Evolutionary conservation across 2,329 filamentous ascomycete species (phyloP).

Genomic region (Parascedosporium putredinis): DNA sequence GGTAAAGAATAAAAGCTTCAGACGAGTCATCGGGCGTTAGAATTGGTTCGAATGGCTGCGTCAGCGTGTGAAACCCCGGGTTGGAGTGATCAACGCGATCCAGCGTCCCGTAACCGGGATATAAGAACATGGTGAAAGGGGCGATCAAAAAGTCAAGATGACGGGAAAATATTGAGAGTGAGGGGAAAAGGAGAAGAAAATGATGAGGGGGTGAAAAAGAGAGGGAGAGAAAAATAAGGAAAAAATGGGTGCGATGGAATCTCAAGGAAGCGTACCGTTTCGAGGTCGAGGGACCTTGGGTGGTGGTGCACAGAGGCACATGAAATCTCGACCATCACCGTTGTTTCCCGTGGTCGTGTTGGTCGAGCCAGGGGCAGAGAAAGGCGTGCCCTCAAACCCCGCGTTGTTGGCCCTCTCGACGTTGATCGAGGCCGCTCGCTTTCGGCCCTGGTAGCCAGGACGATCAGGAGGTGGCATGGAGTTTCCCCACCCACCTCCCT

Average conservation of each 20-base stretch:
- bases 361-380: constrained; percentile 23
- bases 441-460: constrained; percentile 16
- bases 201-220: not conserved
- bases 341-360: constrained; percentile 4
- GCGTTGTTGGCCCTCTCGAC: constrained; percentile 31
- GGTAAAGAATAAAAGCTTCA: constrained; percentile 91
- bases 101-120: too few species aligned
- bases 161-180: not conserved
- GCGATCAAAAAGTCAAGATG: too few species aligned
- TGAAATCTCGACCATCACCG: constrained; percentile 24
- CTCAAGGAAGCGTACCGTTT: constrained; percentile 37
- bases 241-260: constrained; percentile 1
- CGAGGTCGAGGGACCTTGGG: constrained; percentile 48
- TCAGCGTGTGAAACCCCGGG: too few species aligned
- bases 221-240: constrained; percentile 11
- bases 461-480: not conserved
- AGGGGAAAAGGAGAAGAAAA: not conserved
- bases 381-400: constrained; percentile 22
- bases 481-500: not conserved
- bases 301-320: constrained; percentile 46
- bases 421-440: constrained; percentile 36
- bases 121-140: too few species aligned
- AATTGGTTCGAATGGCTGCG: too few species aligned
- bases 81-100: too few species aligned
- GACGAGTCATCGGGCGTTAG: too few species aligned